Conservation (phyloP, 352 stramenopile genomes). For the Globisporangium uncinulatum region DNA sequence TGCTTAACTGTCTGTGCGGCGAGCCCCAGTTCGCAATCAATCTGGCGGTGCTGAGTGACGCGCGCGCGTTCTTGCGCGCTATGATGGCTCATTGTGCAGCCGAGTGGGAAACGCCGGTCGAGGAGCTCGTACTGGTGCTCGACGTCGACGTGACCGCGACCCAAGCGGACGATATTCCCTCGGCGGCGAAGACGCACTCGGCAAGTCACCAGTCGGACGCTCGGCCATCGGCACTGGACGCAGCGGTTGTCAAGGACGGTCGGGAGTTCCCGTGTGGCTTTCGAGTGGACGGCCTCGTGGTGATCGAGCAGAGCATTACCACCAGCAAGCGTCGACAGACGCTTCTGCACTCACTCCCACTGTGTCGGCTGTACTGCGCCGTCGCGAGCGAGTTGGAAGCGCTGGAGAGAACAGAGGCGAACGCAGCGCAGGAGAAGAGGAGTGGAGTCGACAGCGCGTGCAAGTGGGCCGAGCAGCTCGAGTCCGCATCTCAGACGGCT, state of each 20-base stretch:
- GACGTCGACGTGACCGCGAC: neutral
- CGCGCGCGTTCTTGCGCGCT: constrained; percentile 5
- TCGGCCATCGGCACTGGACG: neutral
- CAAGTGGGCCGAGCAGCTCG: neutral
- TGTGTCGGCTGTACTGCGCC: constrained; percentile 10
- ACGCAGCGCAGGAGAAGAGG: neutral
- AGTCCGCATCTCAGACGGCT: neutral
- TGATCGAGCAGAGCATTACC: constrained; percentile 11
- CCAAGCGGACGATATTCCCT: neutral
- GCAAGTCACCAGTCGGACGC: neutral
- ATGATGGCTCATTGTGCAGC: constrained; percentile 8
- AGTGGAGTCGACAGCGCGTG: neutral
- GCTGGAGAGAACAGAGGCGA: constrained; percentile 1
- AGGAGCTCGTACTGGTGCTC: constrained; percentile 10
- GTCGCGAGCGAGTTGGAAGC: neutral
- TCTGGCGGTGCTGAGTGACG: constrained; percentile 12
- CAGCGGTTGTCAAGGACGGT: neutral
- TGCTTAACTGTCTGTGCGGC: constrained; percentile 3
- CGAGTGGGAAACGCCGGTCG: neutral
- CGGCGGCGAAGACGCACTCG: neutral
- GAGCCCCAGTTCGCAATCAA: constrained; percentile 3
- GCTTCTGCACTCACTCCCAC: constrained; percentile 5
- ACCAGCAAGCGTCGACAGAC: neutral
- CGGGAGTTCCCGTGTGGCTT: constrained; percentile 3
- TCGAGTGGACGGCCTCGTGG: constrained; percentile 12